Conservation (phyloP, 2,329 filamentous ascomycete species). For the Pestalotiopsis sp. region DNA sequence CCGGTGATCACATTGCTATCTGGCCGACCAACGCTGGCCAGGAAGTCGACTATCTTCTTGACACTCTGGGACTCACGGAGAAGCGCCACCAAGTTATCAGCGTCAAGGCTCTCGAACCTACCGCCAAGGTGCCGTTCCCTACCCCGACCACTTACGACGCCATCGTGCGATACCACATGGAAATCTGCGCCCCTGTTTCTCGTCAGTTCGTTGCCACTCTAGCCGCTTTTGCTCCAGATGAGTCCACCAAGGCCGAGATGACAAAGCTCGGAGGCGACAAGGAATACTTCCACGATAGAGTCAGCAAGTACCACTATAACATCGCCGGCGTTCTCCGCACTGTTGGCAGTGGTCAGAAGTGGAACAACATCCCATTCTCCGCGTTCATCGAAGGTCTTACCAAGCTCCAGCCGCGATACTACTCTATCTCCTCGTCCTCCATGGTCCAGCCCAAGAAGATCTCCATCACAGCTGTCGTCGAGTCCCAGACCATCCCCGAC, state of each 20-base stretch:
- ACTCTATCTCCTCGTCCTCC: slow-evolving; percentile 98
- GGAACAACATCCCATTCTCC: slow-evolving; percentile 87
- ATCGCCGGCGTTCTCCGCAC: slow-evolving; percentile 80
- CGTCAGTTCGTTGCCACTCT: slow-evolving; percentile 90
- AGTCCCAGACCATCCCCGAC: slow-evolving; percentile 76
- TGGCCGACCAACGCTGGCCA: slow-evolving; percentile 95
- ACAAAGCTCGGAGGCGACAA: slow-evolving; percentile 87
- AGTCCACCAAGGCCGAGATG: slow-evolving; percentile 84
- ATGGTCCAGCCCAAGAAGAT: slow-evolving; percentile 92
- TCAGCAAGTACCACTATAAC: slow-evolving; percentile 80
- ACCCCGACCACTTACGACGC: slow-evolving; percentile 96
- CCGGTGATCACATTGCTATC: slow-evolving; percentile 93
- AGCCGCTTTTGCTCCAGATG: slow-evolving; percentile 85
- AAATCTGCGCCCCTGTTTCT: slow-evolving; percentile 92
- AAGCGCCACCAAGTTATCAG: slow-evolving; percentile 83
- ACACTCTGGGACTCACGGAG: slow-evolving; percentile 70
- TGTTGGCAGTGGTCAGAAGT: slow-evolving; percentile 72
- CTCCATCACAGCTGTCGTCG: slow-evolving; percentile 92
- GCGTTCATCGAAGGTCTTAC: slow-evolving; percentile 89
- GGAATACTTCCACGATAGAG: slow-evolving; percentile 89
- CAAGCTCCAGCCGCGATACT: slow-evolving; percentile 97
- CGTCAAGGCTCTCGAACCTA: slow-evolving; percentile 89
- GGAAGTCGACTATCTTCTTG: slow-evolving; percentile 88
- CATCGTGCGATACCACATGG: slow-evolving; percentile 91
- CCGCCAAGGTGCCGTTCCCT: slow-evolving; percentile 96